Percentiles rank a stretch among this genome's conserved stretches.
Conservation (phyloP, 169 alveolate species). For the Cryptosporidium felis region DNA sequence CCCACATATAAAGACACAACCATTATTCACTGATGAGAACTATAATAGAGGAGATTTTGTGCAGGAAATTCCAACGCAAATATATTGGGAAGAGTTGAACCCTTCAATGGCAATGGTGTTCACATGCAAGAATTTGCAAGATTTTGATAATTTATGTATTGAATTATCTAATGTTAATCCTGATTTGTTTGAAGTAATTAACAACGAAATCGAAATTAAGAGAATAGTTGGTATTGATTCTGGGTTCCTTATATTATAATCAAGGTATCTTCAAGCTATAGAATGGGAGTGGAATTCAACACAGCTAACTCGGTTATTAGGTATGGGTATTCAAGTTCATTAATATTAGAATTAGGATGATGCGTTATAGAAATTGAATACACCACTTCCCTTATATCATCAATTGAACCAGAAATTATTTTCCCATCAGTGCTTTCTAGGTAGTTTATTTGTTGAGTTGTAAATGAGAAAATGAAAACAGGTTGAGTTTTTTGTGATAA, state of each 20-base stretch:
- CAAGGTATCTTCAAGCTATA: not conserved
- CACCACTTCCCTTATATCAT: constrained; percentile 88
- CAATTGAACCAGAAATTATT: constrained; percentile 82
- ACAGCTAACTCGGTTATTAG: constrained; percentile 19
- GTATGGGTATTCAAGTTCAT: constrained; percentile 40
- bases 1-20: constrained; percentile 41
- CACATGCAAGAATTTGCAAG: constrained; percentile 1
- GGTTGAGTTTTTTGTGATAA: constrained; percentile 79
- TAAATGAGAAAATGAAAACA: constrained; percentile 87
- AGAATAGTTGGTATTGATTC: not conserved
- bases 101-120: constrained; percentile 49
- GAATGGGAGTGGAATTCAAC: constrained; percentile 9
- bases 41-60: constrained; percentile 39
- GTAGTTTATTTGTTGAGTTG: constrained; percentile 89
- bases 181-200: constrained; percentile 27
- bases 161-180: constrained; percentile 10
- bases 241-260: constrained; percentile 13
- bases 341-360: constrained; percentile 78
- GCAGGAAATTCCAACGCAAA: constrained; percentile 23
- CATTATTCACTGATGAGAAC: not conserved
- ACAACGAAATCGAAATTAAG: not conserved
- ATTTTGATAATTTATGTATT: constrained; percentile 36
- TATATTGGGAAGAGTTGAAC: constrained; percentile 49
- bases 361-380: constrained; percentile 86
- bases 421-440: constrained; percentile 80